phyloP scores from a whole-genome alignment of 2,329 filamentous ascomycete genomes.

The Colletotrichum tropicicola region DNA sequence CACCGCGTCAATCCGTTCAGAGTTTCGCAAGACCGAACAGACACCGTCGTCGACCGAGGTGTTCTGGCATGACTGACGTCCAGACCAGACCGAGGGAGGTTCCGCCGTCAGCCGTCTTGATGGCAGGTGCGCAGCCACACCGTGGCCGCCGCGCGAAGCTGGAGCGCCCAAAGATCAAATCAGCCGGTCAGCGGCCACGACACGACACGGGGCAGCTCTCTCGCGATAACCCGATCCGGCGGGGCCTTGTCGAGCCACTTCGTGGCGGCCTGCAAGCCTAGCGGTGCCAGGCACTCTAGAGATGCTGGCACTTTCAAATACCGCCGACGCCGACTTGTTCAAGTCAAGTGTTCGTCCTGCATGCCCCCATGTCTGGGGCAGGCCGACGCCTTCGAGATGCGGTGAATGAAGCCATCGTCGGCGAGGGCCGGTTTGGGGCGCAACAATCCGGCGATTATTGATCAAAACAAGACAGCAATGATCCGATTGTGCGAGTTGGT shows the following conservation, averaged over 20 bases:
- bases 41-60: background rate
- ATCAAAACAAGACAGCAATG: background rate
- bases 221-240: slow-evolving; percentile 1
- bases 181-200: background rate
- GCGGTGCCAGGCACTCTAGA: background rate
- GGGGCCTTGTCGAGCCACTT: background rate
- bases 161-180: background rate
- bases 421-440: too few relatives aligned
- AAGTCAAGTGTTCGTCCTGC: background rate
- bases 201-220: background rate
- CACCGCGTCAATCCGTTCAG: background rate
- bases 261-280: background rate
- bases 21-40: background rate
- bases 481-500: background rate
- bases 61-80: background rate
- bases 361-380: background rate
- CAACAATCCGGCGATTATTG: background rate
- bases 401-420: background rate
- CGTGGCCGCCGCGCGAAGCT: background rate
- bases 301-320: background rate
- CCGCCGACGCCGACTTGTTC: background rate
- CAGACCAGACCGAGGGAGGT: background rate
- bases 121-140: background rate
- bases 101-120: background rate
- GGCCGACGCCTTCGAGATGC: background rate